These are phyloP conservation scores for Salvia splendens DNA, from an alignment of 257 asterid genomes.

Conservation along the genomic window DNA sequence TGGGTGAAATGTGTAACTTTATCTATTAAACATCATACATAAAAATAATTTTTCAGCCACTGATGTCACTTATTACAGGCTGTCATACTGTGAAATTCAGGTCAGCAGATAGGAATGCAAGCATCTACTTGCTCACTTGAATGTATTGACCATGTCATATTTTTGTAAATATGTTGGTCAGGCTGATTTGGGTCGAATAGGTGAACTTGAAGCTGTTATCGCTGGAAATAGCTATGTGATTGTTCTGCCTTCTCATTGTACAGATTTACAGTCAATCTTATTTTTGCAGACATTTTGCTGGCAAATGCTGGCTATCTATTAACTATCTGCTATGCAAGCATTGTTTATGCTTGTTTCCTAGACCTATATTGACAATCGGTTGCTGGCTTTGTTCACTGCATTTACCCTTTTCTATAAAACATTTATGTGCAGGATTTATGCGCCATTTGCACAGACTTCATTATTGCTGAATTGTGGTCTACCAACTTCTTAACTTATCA, in stretches of 20 bases:
- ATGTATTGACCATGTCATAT: not conserved
- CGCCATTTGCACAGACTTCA: slow-evolving; percentile 93
- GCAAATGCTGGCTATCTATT: not conserved
- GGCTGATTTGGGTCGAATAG: slow-evolving; percentile 11
- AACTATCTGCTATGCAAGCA: not conserved
- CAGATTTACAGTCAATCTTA: slow-evolving; percentile 13
- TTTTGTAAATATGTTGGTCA: not conserved
- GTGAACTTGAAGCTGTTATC: not conserved
- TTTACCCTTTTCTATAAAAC: slow-evolving; percentile 17
- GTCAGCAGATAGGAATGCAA: slow-evolving; percentile 11
- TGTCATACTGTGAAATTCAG: slow-evolving; percentile 10
- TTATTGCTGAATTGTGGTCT: slow-evolving; percentile 88
- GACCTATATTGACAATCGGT: slow-evolving; percentile 16
- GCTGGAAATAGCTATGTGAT: not conserved
- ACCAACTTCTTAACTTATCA: slow-evolving; percentile 94
- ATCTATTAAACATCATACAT: not conserved
- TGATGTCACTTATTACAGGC: slow-evolving; percentile 1
- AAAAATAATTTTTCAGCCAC: not conserved
- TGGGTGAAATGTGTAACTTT: not conserved
- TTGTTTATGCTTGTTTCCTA: slow-evolving; percentile 1
- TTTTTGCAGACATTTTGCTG: not conserved
- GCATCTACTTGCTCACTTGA: not conserved
- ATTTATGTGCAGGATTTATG: slow-evolving; percentile 79
- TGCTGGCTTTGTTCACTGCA: slow-evolving; percentile 24
- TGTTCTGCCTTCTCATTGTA: slow-evolving; percentile 15